Conservation (phyloP, 371 early-diverging fungal species). For the Mortierella sp. region DNA sequence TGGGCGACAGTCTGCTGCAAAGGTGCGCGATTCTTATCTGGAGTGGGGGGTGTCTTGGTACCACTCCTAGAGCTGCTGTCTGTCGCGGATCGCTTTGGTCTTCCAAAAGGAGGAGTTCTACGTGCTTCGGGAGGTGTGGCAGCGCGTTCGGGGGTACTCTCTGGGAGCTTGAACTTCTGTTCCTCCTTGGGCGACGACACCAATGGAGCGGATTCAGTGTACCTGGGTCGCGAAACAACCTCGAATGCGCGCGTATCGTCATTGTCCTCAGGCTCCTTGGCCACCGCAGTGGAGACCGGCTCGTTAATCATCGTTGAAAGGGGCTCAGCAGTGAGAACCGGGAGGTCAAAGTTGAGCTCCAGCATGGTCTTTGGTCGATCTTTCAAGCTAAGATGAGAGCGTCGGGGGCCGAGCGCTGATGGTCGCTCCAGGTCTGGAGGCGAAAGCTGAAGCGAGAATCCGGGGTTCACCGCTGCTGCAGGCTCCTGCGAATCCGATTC, state of each 20-base stretch:
- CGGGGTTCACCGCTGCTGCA: slow-evolving; percentile 24
- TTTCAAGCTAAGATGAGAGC: neutral
- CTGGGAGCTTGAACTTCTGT: slow-evolving; percentile 34
- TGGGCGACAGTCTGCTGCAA: slow-evolving; percentile 3
- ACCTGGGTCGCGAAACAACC: slow-evolving; percentile 34
- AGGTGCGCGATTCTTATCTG: neutral
- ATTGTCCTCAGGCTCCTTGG: slow-evolving; percentile 1
- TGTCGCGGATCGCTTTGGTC: slow-evolving; percentile 11
- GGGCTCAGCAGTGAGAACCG: neutral
- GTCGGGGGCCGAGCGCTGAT: neutral
- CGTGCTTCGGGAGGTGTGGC: slow-evolving; percentile 27
- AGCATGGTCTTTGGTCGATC: slow-evolving; percentile 17
- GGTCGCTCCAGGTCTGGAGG: slow-evolving; percentile 38
- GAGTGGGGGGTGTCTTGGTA: neutral
- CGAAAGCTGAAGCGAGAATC: slow-evolving; percentile 34
- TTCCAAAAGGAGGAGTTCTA: neutral
- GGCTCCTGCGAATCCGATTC: slow-evolving; percentile 32
- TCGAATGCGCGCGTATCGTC: slow-evolving; percentile 12
- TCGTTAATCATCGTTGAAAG: neutral
- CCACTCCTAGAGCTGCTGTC: slow-evolving; percentile 7
- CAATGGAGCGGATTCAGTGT: slow-evolving; percentile 13
- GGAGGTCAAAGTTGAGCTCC: slow-evolving; percentile 6
- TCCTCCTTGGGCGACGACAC: slow-evolving; percentile 24
- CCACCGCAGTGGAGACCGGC: neutral
- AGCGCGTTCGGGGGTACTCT: slow-evolving; percentile 38